Percentiles rank a stretch among this genome's conserved stretches.
phyloP scores from a whole-genome alignment of 1,139 yeast genomes.

The Candida sp. region DNA sequence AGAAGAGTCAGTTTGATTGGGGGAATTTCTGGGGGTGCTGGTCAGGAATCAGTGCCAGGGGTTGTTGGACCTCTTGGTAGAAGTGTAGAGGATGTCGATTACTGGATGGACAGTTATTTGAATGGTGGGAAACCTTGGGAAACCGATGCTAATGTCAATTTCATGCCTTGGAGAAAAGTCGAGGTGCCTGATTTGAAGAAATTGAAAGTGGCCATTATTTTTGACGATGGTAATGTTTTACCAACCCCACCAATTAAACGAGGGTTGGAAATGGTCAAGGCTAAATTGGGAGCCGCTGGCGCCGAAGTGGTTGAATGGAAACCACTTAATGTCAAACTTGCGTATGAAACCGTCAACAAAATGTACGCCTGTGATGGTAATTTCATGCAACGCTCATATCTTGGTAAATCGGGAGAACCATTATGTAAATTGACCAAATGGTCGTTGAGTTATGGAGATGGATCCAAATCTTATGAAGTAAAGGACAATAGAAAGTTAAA shows the following conservation, averaged over 20 bases:
- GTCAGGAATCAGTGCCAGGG: constrained; percentile 57
- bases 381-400: constrained; percentile 44
- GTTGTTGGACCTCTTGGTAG: constrained; percentile 65
- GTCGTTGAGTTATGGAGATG: constrained; percentile 56
- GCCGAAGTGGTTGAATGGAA: constrained; percentile 39
- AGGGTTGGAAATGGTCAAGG: constrained; percentile 24
- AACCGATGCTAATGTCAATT: constrained; percentile 51
- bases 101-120: constrained; percentile 54
- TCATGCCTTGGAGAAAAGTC: constrained; percentile 62
- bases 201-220: constrained; percentile 35
- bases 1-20: constrained; percentile 54
- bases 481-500: constrained; percentile 50
- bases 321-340: constrained; percentile 49
- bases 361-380: constrained; percentile 63
- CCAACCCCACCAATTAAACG: constrained; percentile 57
- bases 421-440: constrained; percentile 56
- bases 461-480: constrained; percentile 39
- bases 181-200: constrained; percentile 37
- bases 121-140: constrained; percentile 71
- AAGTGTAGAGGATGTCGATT: constrained; percentile 60
- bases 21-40: constrained; percentile 51
- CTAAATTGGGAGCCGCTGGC: constrained; percentile 27
- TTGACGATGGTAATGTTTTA: constrained; percentile 36
- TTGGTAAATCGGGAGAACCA: constrained; percentile 67
- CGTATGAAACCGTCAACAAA: constrained; percentile 47